phyloP scores from a whole-genome alignment of 768 basidiomycete genomes.

The Galerina sulciceps region DNA sequence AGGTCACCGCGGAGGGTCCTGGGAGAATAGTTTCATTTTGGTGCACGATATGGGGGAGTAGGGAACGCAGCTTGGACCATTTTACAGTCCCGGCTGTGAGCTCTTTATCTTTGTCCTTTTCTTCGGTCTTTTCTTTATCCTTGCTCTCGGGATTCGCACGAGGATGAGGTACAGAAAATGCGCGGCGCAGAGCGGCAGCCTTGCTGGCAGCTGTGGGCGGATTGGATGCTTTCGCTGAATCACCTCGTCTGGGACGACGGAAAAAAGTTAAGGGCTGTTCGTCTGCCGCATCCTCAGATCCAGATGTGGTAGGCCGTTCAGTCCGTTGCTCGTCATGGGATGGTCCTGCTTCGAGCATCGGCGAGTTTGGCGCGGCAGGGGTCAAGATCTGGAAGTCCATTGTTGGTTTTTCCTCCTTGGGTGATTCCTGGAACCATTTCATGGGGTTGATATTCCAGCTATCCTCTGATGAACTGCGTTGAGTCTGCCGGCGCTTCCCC shows the following conservation, averaged over 20 bases:
- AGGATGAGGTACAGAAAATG: conserved; percentile 37
- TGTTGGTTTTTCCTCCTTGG: conserved; percentile 46
- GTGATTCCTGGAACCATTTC: conserved; percentile 58
- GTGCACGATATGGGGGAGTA: conserved; percentile 60
- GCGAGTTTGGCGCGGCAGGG: conserved; percentile 1
- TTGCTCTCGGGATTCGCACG: conserved; percentile 21
- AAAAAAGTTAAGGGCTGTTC: conserved; percentile 8
- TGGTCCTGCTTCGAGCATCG: background rate
- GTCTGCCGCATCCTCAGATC: conserved; percentile 10
- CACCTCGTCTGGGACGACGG: conserved; percentile 17
- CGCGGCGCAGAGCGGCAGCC: conserved; percentile 28
- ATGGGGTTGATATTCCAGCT: conserved; percentile 50
- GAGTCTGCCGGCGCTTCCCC: conserved; percentile 36
- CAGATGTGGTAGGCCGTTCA: conserved; percentile 13
- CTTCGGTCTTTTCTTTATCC: conserved; percentile 20
- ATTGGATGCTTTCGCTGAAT: conserved; percentile 10
- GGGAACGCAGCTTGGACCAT: conserved; percentile 70
- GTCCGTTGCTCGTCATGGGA: conserved; percentile 2
- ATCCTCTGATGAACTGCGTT: conserved; percentile 48
- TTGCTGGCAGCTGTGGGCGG: conserved; percentile 10
- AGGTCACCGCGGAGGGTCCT: conserved; percentile 53
- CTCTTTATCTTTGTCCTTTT: conserved; percentile 12
- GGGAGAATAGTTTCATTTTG: conserved; percentile 34
- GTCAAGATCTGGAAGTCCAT: conserved; percentile 34
- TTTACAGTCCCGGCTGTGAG: conserved; percentile 34